Percentiles rank a stretch among this genome's conserved stretches.
phyloP scores from a whole-genome alignment of 805 yeast genomes.

The Hyphopichia homilentoma region DNA sequence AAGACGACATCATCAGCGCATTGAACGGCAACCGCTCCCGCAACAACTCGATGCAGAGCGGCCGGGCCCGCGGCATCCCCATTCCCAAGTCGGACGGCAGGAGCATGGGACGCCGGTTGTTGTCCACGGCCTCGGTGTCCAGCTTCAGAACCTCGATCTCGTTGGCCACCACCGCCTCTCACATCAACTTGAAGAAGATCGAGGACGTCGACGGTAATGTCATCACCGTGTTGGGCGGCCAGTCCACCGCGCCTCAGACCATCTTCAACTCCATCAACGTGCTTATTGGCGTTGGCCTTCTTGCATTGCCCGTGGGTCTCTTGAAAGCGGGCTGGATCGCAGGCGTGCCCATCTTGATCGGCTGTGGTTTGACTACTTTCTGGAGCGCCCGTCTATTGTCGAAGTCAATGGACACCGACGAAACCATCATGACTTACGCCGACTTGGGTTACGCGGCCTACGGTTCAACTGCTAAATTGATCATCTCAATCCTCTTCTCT shows the following conservation, averaged over 20 bases:
- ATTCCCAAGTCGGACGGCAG: no score
- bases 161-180: conserved; percentile 40
- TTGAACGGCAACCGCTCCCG: conserved; percentile 24
- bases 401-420: conserved; percentile 74
- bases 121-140: conserved; percentile 41
- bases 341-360: conserved; percentile 55
- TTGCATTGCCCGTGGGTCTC: conserved; percentile 64
- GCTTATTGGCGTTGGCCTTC: conserved; percentile 63
- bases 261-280: conserved; percentile 71
- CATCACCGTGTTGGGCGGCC: conserved; percentile 72
- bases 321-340: conserved; percentile 62
- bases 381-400: conserved; percentile 76
- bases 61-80: conserved; percentile 13
- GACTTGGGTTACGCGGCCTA: conserved; percentile 86
- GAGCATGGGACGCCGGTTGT: conserved; percentile 25
- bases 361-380: conserved; percentile 66
- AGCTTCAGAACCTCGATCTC: conserved; percentile 38
- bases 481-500: conserved; percentile 71
- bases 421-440: conserved; percentile 79
- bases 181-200: conserved; percentile 54
- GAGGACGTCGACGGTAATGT: conserved; percentile 70
- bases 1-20: conserved; percentile 31
- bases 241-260: conserved; percentile 77
- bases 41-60: conserved; percentile 18
- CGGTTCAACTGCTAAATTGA: conserved; percentile 69